Conservation (phyloP, 2,329 filamentous ascomycete genomes). For the Mycosphaerella sp. region DNA sequence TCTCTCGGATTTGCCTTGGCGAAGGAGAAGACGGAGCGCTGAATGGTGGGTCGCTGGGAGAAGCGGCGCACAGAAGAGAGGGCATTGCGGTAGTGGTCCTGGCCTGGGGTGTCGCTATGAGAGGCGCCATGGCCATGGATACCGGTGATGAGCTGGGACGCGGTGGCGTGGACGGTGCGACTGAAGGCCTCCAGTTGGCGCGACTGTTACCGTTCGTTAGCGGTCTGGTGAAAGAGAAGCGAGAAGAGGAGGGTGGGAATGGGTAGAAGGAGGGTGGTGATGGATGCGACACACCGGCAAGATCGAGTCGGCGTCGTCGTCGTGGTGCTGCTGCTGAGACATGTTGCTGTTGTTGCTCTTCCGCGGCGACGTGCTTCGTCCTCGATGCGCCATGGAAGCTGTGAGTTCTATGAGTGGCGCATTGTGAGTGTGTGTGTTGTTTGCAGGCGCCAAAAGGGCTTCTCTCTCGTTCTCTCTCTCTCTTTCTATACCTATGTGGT, state of each 20-base stretch:
- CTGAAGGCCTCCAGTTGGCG: constrained; percentile 87
- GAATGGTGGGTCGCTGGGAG: constrained; percentile 72
- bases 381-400: constrained; percentile 22
- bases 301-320: constrained; percentile 27
- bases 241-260: not conserved
- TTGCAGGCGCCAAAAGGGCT: too few species aligned
- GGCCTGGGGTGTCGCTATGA: constrained; percentile 41
- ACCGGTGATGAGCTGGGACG: constrained; percentile 68
- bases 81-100: constrained; percentile 70
- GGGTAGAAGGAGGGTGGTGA: not conserved
- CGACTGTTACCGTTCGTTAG: constrained; percentile 48
- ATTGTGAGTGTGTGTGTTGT: too few species aligned
- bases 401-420: not conserved
- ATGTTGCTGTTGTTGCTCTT: constrained; percentile 14
- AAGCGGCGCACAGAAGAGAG: constrained; percentile 87
- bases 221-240: not conserved
- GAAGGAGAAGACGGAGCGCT: constrained; percentile 86
- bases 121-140: constrained; percentile 37
- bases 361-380: constrained; percentile 29
- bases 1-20: constrained; percentile 89
- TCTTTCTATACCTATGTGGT: too few species aligned
- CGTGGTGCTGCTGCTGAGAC: constrained; percentile 17
- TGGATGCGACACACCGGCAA: constrained; percentile 14
- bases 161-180: constrained; percentile 90
- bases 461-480: too few species aligned